Conservation (phyloP, 495 filamentous ascomycete species). For the Hypoxylon subgilvum region DNA sequence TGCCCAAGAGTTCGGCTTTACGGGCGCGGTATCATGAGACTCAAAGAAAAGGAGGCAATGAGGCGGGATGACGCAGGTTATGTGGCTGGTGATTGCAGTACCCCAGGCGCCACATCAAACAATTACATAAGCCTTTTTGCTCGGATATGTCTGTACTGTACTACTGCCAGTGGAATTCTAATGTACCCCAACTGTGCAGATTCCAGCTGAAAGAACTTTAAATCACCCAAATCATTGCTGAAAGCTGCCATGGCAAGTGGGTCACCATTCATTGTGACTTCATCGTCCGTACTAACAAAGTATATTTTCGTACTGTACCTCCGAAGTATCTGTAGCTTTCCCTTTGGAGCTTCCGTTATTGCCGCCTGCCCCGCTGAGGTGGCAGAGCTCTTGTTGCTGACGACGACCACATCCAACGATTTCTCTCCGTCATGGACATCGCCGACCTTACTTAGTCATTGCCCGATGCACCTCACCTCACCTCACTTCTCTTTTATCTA, state of each 20-base stretch:
- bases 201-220: conserved; percentile 15
- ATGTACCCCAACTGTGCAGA: too few relatives aligned
- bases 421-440: conserved; percentile 16
- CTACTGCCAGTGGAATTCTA: too few relatives aligned
- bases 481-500: too few relatives aligned
- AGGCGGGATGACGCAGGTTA: conserved; percentile 29
- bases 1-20: conserved; percentile 23
- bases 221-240: neutral
- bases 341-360: conserved; percentile 19
- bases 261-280: conserved; percentile 15
- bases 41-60: conserved; percentile 29
- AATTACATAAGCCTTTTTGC: too few relatives aligned
- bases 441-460: too few relatives aligned
- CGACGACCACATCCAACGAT: conserved; percentile 25
- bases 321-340: neutral
- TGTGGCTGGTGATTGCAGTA: conserved; percentile 8
- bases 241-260: conserved; percentile 1
- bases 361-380: conserved; percentile 33
- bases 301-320: conserved; percentile 16
- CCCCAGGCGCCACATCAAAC: too few relatives aligned
- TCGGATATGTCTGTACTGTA: too few relatives aligned
- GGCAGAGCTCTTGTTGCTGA: conserved; percentile 35
- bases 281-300: conserved; percentile 18
- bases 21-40: conserved; percentile 1
- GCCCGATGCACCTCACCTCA: too few relatives aligned